Conservation (phyloP, 164 flowering plant species). For the Malania oleifera region DNA sequence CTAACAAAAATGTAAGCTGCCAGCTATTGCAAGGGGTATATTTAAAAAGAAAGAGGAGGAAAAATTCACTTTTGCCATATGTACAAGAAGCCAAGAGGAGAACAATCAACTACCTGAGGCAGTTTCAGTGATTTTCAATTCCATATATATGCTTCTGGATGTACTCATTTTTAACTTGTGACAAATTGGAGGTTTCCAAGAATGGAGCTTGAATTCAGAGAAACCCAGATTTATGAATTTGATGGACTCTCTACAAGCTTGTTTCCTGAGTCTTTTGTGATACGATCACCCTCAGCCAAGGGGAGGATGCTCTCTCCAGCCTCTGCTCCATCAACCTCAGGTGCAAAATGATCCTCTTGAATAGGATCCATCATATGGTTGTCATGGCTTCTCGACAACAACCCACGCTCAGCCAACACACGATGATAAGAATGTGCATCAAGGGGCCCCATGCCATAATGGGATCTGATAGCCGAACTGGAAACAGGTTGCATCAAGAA, state of each 20-base stretch:
- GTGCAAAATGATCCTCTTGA: conserved; percentile 35
- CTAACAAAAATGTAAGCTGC: conserved; percentile 24
- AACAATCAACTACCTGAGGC: conserved; percentile 15
- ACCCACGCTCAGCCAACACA: conserved; percentile 28
- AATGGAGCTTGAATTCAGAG: conserved; percentile 13
- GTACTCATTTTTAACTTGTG: conserved; percentile 1
- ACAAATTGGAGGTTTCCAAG: not conserved
- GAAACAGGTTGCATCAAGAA: conserved; percentile 69
- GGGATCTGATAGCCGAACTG: conserved; percentile 58
- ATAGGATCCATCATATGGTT: conserved; percentile 36
- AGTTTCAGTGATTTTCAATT: not conserved
- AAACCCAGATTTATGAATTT: conserved; percentile 13
- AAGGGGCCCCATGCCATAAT: conserved; percentile 27
- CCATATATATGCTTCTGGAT: conserved; percentile 3
- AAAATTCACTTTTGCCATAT: conserved; percentile 17
- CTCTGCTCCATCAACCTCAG: conserved; percentile 32
- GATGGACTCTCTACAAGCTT: conserved; percentile 61
- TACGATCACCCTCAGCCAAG: conserved; percentile 20
- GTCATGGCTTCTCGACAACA: conserved; percentile 29
- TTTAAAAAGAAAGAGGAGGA: not conserved
- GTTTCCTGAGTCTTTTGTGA: conserved; percentile 26
- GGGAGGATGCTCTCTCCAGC: conserved; percentile 27
- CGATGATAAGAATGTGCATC: conserved; percentile 36
- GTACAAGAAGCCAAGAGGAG: conserved; percentile 22
- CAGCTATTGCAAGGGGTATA: conserved; percentile 5